Evolutionary conservation across 2,329 filamentous ascomycete species (phyloP), one percentile per base, ranked within the genome.

Genomic region (Thermomyces lanuginosus): DNA sequence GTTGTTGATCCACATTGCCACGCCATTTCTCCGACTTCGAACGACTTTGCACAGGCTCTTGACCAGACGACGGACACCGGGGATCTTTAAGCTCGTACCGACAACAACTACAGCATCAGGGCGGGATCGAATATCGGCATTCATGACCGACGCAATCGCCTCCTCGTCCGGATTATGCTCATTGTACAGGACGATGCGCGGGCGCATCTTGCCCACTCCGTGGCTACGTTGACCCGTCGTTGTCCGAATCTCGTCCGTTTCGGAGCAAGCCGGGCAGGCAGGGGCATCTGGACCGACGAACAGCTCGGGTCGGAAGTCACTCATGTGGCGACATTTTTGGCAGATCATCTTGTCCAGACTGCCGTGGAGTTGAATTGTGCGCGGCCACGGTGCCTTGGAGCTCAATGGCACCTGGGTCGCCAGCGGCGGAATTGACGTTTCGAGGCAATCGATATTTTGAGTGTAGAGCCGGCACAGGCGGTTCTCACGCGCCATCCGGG

Each of bases 101-200:
- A 92, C 89, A 15, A 98, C 89, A 39, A 98, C 73, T 14, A 98
- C 69, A 10, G 84, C 84, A 49, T 95, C 89, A 0, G 89, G 86
- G 19, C 83, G 69, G 21, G 76, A 69, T 34, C 82, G 77, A 32
- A 95, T 60, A 48, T 98, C 89, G 4, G 84, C 76, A 37, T 72
- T 73, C 27, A 84, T 82, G 21, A 92, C 84, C 12, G 80, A 80
- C 22, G 86, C 84, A 48, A 98, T 98, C 8, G 89, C 86, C 41
- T 93, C 86, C 39, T 89, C 82, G 38, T 98, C 89, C 0, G 89
- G 89, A 46, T 95, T 93, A 49, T 81, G 77, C 51, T 98, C 89
- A 48, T 95, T 93, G 60, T 98, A 98, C 6, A 98, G 66, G 4
- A 95, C 86, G 60, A 98, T 93, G 31, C 89, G 72, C 12, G 89